Percentiles rank a stretch among this genome's conserved stretches.
Evolutionary conservation across 345 rosid species (phyloP).

Genomic region (Gynandropsis gynandra): DNA sequence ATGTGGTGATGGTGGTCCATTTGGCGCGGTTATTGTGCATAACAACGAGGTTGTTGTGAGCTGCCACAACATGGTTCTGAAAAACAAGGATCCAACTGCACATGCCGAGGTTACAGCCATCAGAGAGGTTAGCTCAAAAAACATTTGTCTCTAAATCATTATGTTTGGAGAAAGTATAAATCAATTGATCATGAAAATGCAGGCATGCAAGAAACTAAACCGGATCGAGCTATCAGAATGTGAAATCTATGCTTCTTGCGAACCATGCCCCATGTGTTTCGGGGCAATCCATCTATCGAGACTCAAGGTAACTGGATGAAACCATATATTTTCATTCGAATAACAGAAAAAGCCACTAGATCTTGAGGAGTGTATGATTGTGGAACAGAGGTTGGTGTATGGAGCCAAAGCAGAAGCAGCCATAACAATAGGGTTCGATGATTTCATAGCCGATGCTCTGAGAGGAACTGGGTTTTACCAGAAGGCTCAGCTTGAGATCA

Average conservation of each 20-base stretch:
- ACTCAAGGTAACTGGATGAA: slow-evolving; percentile 40
- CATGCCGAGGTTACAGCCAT: slow-evolving; percentile 96
- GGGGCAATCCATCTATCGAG: slow-evolving; percentile 75
- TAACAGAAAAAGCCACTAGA: no score
- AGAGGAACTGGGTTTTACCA: slow-evolving; percentile 68
- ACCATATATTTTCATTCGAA: not conserved
- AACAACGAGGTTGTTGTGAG: slow-evolving; percentile 71
- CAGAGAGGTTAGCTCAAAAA: slow-evolving; percentile 57
- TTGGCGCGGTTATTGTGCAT: slow-evolving; percentile 91
- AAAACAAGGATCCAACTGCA: slow-evolving; percentile 83
- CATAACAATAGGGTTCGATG: slow-evolving; percentile 75
- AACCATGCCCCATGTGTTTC: slow-evolving; percentile 83
- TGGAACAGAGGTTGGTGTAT: slow-evolving; percentile 58
- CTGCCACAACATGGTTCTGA: slow-evolving; percentile 92
- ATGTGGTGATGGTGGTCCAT: slow-evolving; percentile 93
- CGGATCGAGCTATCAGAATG: slow-evolving; percentile 60
- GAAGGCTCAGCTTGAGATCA: slow-evolving; percentile 69
- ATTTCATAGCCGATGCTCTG: slow-evolving; percentile 67
- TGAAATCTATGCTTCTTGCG: slow-evolving; percentile 76
- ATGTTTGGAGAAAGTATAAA: no score
- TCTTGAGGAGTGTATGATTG: slow-evolving; percentile 3
- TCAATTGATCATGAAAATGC: slow-evolving; percentile 1
- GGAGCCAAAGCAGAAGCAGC: slow-evolving; percentile 91
- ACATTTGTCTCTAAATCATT: not conserved
- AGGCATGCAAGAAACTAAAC: slow-evolving; percentile 82